Conservation (phyloP, 257 asterid species). For the Solanum chilense region DNA sequence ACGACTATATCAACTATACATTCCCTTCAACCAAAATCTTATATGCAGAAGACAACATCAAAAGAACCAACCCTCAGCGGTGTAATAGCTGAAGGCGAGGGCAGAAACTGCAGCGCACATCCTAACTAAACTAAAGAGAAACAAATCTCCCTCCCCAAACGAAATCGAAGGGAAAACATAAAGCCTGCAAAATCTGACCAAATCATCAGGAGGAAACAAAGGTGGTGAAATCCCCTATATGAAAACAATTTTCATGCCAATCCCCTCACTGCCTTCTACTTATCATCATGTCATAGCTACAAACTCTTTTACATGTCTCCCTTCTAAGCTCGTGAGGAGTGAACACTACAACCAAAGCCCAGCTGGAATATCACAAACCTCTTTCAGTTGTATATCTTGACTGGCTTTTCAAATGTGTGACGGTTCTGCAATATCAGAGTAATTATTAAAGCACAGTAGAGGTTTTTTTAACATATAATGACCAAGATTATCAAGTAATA, state of each 20-base stretch:
- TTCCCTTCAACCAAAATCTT: conserved; percentile 14
- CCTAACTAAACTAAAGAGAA: background rate
- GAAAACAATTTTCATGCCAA: background rate
- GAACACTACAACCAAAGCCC: background rate
- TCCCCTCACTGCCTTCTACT: background rate
- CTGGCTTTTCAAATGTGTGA: conserved; percentile 81
- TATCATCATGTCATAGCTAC: background rate
- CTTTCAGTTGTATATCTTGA: conserved; percentile 69
- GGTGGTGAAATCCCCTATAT: background rate
- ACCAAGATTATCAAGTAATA: background rate
- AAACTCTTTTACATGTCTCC: background rate
- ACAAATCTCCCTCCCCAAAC: background rate
- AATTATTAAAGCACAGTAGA: background rate
- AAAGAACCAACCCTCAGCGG: background rate
- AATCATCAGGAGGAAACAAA: background rate
- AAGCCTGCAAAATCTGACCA: background rate
- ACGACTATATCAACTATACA: conserved; percentile 9
- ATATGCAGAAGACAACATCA: background rate
- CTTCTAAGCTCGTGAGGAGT: background rate
- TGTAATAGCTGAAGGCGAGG: background rate
- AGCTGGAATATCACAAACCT: background rate
- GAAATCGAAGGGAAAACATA: background rate
- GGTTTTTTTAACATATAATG: background rate
- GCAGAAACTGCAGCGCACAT: conserved; percentile 1
- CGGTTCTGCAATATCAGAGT: conserved; percentile 58